Evolutionary conservation across 2,329 filamentous ascomycete genomes (phyloP).

Genomic region (Rachicladosporium sp.): DNA sequence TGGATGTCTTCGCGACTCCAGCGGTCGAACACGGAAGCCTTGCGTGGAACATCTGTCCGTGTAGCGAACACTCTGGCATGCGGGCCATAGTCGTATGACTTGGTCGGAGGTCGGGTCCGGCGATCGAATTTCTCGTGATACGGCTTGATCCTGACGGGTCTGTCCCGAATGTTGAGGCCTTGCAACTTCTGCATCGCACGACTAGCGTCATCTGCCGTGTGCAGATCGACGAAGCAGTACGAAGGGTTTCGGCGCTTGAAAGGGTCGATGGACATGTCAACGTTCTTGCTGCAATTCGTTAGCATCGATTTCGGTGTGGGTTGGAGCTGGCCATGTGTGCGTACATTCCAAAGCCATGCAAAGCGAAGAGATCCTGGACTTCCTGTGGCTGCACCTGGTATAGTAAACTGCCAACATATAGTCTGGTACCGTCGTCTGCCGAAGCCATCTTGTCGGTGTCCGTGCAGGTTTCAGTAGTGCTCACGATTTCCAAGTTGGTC

Average conservation of each 20-base stretch:
- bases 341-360: constrained; percentile 20
- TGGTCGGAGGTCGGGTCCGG: background rate
- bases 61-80: background rate
- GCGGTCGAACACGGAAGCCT: constrained; percentile 24
- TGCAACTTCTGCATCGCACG: constrained; percentile 46
- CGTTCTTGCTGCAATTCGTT: constrained; percentile 33
- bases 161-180: constrained; percentile 42
- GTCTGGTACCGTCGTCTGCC: background rate
- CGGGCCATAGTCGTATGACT: background rate
- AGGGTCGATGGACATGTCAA: constrained; percentile 58
- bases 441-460: too few relatives aligned
- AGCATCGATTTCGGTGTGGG: background rate
- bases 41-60: background rate
- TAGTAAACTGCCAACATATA: constrained; percentile 45
- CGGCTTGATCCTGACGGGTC: constrained; percentile 48
- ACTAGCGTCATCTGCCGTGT: constrained; percentile 43
- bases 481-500: too few relatives aligned
- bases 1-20: constrained; percentile 31
- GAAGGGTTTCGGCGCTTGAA: constrained; percentile 58
- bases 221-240: constrained; percentile 63
- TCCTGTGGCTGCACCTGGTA: constrained; percentile 39
- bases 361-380: background rate
- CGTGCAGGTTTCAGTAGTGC: too few relatives aligned
- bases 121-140: constrained; percentile 9
- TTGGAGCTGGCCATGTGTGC: background rate